Conservation (phyloP, 495 filamentous ascomycete species). For the Collariella sp. region DNA sequence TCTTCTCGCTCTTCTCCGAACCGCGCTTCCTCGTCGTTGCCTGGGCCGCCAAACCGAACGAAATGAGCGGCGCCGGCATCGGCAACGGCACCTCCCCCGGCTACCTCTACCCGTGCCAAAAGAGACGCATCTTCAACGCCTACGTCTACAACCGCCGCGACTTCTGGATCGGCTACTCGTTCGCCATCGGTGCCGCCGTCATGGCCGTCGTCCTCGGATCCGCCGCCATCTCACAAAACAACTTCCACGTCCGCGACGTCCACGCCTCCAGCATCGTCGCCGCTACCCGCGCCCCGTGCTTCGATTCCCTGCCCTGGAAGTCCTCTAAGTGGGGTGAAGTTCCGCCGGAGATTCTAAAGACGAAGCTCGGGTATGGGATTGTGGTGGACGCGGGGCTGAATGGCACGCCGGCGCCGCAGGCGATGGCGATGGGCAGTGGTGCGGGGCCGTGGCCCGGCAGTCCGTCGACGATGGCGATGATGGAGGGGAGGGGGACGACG, state of each 20-base stretch:
- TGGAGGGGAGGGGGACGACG: no score
- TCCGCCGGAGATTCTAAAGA: conserved; percentile 15
- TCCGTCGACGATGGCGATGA: not conserved
- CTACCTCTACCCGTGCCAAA: conserved; percentile 20
- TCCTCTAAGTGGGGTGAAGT: conserved; percentile 23
- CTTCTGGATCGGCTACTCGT: conserved; percentile 25
- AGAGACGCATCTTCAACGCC: conserved; percentile 17
- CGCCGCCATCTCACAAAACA: conserved; percentile 21
- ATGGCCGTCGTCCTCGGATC: conserved; percentile 19
- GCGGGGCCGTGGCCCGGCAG: not conserved
- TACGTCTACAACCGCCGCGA: conserved; percentile 20
- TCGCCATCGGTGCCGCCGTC: conserved; percentile 13
- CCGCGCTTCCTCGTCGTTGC: conserved; percentile 22
- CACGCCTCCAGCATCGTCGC: conserved; percentile 21
- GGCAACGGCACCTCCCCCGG: not conserved
- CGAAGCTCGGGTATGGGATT: conserved; percentile 18
- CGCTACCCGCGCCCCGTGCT: conserved; percentile 22
- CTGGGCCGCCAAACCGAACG: conserved; percentile 16
- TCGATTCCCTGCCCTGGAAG: conserved; percentile 24
- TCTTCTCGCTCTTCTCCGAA: conserved; percentile 22
- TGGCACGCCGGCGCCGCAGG: conserved; percentile 1
- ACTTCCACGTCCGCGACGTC: conserved; percentile 19
- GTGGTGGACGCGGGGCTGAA: conserved; percentile 10
- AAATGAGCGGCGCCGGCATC: conserved; percentile 8
- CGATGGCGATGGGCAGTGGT: not conserved